phyloP scores from a whole-genome alignment of 129 eudicot genomes.

The Mikania micrantha region DNA sequence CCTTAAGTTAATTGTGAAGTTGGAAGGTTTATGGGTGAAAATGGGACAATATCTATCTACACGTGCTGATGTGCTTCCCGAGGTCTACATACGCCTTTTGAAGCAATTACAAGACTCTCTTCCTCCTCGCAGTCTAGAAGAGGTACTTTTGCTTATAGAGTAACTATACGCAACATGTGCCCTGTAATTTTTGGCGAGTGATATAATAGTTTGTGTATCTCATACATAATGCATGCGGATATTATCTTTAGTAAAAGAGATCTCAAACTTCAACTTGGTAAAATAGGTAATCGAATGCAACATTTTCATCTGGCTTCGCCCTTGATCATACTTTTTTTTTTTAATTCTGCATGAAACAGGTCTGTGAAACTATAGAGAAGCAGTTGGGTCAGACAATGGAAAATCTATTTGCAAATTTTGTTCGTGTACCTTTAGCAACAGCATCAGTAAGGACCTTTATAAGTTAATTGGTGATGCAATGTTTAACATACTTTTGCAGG shows the following conservation, averaged over 20 bases:
- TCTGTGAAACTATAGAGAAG: slow-evolving; percentile 40
- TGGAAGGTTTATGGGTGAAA: slow-evolving; percentile 10
- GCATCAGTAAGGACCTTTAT: slow-evolving; percentile 60
- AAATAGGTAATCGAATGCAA: not conserved
- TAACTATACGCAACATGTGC: not conserved
- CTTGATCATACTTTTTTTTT: not conserved
- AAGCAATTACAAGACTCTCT: slow-evolving; percentile 92
- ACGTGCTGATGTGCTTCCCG: slow-evolving; percentile 98
- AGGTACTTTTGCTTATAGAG: slow-evolving; percentile 39
- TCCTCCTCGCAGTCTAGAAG: slow-evolving; percentile 84
- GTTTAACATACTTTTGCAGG: not conserved
- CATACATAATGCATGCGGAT: not conserved
- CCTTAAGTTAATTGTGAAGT: slow-evolving; percentile 43
- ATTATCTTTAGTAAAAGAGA: not conserved
- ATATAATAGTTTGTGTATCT: not conserved
- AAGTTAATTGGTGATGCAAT: not conserved
- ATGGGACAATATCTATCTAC: slow-evolving; percentile 39
- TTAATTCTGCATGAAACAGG: slow-evolving; percentile 34
- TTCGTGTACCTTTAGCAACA: slow-evolving; percentile 59
- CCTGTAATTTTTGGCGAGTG: not conserved
- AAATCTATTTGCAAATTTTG: slow-evolving; percentile 50
- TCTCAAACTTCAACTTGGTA: not conserved
- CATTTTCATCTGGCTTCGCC: not conserved
- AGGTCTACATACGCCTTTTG: slow-evolving; percentile 70
- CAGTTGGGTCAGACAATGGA: slow-evolving; percentile 61